Percentiles rank a stretch among this genome's conserved stretches.
These are phyloP conservation scores for Scutellaria baicalensis DNA, from an alignment of 257 asterid genomes.

Conservation along the genomic window DNA sequence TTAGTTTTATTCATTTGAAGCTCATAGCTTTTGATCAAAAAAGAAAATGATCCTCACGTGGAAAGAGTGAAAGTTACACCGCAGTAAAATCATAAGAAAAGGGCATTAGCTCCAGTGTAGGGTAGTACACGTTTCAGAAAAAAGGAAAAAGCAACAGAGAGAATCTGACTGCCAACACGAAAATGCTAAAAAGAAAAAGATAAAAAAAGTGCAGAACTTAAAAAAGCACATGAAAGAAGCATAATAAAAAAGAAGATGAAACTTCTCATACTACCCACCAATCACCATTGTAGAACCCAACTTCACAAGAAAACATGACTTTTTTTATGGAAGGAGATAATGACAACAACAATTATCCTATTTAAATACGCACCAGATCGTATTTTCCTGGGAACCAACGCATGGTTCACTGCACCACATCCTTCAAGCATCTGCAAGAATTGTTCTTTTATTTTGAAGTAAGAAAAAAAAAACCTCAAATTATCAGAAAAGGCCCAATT, in stretches of 20 bases:
- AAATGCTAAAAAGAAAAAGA: neutral
- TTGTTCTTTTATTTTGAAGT: too few species aligned
- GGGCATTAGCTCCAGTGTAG: neutral
- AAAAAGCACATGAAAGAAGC: too few species aligned
- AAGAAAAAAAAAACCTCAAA: neutral
- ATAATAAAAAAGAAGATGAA: constrained; percentile 15
- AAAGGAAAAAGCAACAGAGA: constrained; percentile 9
- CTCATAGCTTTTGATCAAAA: neutral
- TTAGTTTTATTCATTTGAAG: neutral
- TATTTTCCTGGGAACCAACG: constrained; percentile 65
- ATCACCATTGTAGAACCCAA: constrained; percentile 15
- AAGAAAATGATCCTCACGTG: neutral
- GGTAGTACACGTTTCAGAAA: neutral
- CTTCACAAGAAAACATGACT: neutral
- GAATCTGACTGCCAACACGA: constrained; percentile 12
- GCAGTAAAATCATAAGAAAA: neutral
- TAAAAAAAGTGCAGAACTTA: constrained; percentile 1
- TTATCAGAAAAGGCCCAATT: neutral
- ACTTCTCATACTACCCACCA: constrained; percentile 18
- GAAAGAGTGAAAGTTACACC: constrained; percentile 10
- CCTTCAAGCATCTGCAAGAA: constrained; percentile 57
- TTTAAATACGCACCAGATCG: constrained; percentile 58
- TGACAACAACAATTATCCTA: neutral
- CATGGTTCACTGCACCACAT: constrained; percentile 37
- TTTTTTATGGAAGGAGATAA: neutral